Evolutionary conservation across 2,329 filamentous ascomycete species (phyloP), one percentile per base, ranked within the genome.

Genomic region (Cadophora malorum): DNA sequence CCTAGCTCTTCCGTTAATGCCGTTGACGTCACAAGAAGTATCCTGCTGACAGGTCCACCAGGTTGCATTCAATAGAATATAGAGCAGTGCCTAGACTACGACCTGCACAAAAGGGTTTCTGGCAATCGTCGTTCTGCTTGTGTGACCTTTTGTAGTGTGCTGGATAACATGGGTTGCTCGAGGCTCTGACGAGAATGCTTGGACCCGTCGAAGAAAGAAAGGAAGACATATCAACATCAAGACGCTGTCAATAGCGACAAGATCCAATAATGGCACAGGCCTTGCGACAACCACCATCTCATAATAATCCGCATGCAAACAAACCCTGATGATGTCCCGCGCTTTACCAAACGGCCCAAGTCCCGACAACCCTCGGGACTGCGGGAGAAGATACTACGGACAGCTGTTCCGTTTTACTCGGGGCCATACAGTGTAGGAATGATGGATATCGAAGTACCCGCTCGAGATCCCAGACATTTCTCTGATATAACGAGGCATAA

Each of bases 371-470:
- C 83, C 0, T 77, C 78, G 45, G 80, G 81, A 25, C 70, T 83
- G n/a, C 80, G 84, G 45, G 84, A 87, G 70, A 80, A 81, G 58
- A 71, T 83, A 6, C 80, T 85, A 28, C 75, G 81, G 0, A 80
- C 64, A 0, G 69, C 81, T 7, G 72, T 87, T 3, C 84, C 84
- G 4, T 79, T 79, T 9, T 83, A 85, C 53, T 83, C 84, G 5
- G 85, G 85, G 0, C 84, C 84, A 0, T 86, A 87, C 72, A 80
- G 77, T 66, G 81, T 84, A 16, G 82, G 81, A 0, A 79, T 80
- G n/a, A 85, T 87, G 81, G 84, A 86, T 65, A 82, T 87, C 49
- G 85, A 87, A 76, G 79, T 86, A 0, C 84, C 85, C 0, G 85
- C 78, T 9, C 73, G 80, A 45, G 73, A 81, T 21, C 83, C 84